These are phyloP conservation scores for Tylopilus sp. DNA, from an alignment of 1,284 basidiomycete species.

Conservation along the genomic window DNA sequence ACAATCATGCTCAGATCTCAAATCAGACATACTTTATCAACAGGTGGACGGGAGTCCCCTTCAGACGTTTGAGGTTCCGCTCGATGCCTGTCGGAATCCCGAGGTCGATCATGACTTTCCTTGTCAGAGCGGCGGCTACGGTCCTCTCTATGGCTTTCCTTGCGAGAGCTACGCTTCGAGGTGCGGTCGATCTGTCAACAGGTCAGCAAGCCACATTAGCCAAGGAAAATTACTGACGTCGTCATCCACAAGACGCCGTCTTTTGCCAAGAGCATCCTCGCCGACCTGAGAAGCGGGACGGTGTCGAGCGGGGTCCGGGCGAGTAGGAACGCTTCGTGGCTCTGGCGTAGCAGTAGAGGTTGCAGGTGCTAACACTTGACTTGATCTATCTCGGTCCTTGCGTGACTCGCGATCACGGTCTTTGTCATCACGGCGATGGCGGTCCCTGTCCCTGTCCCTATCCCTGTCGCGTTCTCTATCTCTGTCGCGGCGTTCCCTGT, in stretches of 20 bases:
- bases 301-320: conserved; percentile 58
- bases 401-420: conserved; percentile 41
- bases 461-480: conserved; percentile 43
- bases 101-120: conserved; percentile 58
- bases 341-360: conserved; percentile 35
- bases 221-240: conserved; percentile 46
- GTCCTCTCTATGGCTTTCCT: conserved; percentile 71
- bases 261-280: conserved; percentile 64
- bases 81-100: conserved; percentile 66
- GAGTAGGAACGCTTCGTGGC: conserved; percentile 51
- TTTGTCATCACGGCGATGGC: conserved; percentile 37
- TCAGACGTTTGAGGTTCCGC: conserved; percentile 56
- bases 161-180: conserved; percentile 69
- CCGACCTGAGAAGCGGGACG: conserved; percentile 39
- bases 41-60: conserved; percentile 42
- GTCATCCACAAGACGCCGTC: conserved; percentile 58
- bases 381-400: conserved; percentile 51
- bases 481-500: conserved; percentile 40
- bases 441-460: conserved; percentile 34
- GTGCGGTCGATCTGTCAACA: conserved; percentile 56
- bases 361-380: conserved; percentile 32
- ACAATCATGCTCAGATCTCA: not conserved
- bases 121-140: conserved; percentile 65
- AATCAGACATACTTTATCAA: conserved; percentile 52
- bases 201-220: conserved; percentile 14